Evolutionary conservation across 306 rosid species (phyloP).

Genomic region (Spatholobus suberectus): DNA sequence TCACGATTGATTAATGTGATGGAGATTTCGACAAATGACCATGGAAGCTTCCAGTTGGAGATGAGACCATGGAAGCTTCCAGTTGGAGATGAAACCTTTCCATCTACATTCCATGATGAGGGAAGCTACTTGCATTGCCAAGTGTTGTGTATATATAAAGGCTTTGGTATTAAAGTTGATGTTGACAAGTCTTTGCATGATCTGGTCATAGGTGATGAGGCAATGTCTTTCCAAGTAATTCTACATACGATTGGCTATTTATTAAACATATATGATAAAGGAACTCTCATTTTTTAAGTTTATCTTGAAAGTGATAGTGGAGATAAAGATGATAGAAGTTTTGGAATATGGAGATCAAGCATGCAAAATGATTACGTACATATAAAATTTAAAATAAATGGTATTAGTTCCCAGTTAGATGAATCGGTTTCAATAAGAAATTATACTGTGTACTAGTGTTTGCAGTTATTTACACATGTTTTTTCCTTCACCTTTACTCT

Average conservation of each 20-base stretch:
- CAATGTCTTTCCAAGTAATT: constrained; percentile 76
- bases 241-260: constrained; percentile 76
- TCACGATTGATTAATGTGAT: constrained; percentile 70
- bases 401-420: constrained; percentile 39
- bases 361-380: constrained; percentile 49
- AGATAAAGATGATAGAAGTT: constrained; percentile 52
- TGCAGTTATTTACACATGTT: too few relatives aligned
- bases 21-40: constrained; percentile 68
- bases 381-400: constrained; percentile 63
- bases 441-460: too few relatives aligned
- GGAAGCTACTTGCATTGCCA: constrained; percentile 75
- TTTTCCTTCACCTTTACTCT: too few relatives aligned
- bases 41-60: too few relatives aligned
- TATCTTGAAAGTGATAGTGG: constrained; percentile 43
- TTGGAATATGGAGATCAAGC: constrained; percentile 58
- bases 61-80: too few relatives aligned
- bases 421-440: constrained; percentile 48
- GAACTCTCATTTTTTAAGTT: constrained; percentile 57
- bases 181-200: constrained; percentile 72
- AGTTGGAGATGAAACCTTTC: constrained; percentile 67
- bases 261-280: constrained; percentile 50
- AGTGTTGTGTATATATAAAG: constrained; percentile 72
- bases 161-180: constrained; percentile 63
- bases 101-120: constrained; percentile 68
- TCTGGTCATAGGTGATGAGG: constrained; percentile 73